Conservation (phyloP, 164 flowering plant genomes). For the Euptelea pleiosperma region DNA sequence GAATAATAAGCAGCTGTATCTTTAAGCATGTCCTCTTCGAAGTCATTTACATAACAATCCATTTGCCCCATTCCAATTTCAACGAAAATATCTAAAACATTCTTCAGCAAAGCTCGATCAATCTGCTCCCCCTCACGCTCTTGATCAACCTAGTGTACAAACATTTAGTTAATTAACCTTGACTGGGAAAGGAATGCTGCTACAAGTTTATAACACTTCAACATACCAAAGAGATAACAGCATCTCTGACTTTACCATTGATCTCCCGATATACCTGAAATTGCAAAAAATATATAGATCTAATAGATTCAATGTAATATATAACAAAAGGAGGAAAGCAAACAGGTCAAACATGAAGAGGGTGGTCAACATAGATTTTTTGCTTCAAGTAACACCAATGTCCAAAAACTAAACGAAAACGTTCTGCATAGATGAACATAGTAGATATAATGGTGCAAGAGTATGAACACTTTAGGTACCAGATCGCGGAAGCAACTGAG, state of each 20-base stretch:
- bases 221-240: slow-evolving; percentile 46
- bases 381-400: too few species aligned
- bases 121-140: slow-evolving; percentile 57
- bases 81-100: slow-evolving; percentile 73
- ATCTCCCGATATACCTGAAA: slow-evolving; percentile 70
- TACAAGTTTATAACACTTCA: not conserved
- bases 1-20: slow-evolving; percentile 76
- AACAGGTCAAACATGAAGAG: too few species aligned
- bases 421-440: slow-evolving; percentile 11
- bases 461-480: slow-evolving; percentile 29
- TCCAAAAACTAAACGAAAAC: too few species aligned
- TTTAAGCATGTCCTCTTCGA: slow-evolving; percentile 58
- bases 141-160: slow-evolving; percentile 25
- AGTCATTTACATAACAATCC: slow-evolving; percentile 64
- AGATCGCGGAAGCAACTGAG: slow-evolving; percentile 67
- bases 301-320: too few species aligned
- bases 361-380: too few species aligned
- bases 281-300: too few species aligned
- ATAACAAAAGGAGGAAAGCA: too few species aligned
- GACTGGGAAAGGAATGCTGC: not conserved
- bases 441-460: not conserved
- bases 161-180: not conserved
- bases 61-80: slow-evolving; percentile 78
- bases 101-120: slow-evolving; percentile 72
- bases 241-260: slow-evolving; percentile 69